Percentiles rank a stretch among this genome's conserved stretches.
Evolutionary conservation across 2,329 filamentous ascomycete species (phyloP).

Genomic region (Metarhizium anisopliae): DNA sequence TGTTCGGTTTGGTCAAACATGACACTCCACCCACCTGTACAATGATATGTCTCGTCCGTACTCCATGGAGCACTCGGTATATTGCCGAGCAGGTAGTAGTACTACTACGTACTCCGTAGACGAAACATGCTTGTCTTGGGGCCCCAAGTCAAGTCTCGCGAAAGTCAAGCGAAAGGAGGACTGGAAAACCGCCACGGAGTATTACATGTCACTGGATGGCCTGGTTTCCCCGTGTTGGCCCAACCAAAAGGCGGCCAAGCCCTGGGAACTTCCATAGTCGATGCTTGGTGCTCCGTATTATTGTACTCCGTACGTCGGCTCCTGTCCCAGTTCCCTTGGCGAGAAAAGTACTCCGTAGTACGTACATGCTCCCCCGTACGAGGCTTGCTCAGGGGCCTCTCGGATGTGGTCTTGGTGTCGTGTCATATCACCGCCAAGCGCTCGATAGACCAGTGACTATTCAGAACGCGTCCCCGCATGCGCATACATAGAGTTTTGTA

Average conservation of each 20-base stretch:
- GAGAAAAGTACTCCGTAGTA: not conserved
- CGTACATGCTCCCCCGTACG: not conserved
- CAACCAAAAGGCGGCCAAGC: not conserved
- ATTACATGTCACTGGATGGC: not conserved
- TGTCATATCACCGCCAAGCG: not conserved
- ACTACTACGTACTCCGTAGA: not conserved
- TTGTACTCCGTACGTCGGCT: not conserved
- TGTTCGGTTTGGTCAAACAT: not conserved
- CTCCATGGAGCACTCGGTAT: no score
- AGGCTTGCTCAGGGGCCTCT: not conserved
- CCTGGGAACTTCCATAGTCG: not conserved
- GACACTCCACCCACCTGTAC: not conserved
- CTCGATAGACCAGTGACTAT: not conserved
- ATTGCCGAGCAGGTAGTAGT: not conserved
- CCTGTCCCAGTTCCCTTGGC: not conserved
- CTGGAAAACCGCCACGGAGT: not conserved
- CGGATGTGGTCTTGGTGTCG: not conserved
- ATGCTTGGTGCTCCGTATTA: not conserved
- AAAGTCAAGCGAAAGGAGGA: not conserved
- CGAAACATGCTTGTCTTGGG: not conserved
- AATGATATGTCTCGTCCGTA: not conserved
- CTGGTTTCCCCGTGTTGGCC: not conserved
- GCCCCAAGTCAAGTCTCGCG: not conserved
- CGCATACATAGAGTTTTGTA: not conserved
- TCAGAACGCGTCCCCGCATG: not conserved